Conservation (phyloP, 2,329 filamentous ascomycete genomes). For the Colletotrichum sp. region DNA sequence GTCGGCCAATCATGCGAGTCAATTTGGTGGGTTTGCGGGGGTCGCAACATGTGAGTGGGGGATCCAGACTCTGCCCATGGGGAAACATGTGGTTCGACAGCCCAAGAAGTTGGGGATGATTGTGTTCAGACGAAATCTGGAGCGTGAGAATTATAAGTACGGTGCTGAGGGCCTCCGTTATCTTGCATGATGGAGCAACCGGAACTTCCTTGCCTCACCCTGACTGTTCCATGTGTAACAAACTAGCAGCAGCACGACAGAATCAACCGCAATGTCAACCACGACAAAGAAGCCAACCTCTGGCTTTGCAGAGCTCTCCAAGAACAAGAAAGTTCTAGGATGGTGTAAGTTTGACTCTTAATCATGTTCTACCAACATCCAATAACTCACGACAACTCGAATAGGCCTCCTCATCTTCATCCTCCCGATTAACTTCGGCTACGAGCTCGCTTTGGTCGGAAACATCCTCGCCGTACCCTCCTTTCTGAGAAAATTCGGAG, state of each 20-base stretch:
- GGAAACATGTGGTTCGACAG: background rate
- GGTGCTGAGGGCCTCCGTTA: rapidly evolving
- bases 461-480: background rate
- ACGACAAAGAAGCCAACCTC: background rate
- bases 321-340: background rate
- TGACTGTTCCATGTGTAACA: background rate
- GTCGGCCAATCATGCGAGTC: background rate
- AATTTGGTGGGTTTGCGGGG: background rate
- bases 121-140: rapidly evolving
- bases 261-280: background rate
- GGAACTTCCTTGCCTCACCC: too few relatives aligned
- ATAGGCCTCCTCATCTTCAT: constrained; percentile 3
- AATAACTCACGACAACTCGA: too few relatives aligned
- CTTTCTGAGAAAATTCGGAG: background rate
- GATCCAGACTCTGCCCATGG: background rate
- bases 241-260: background rate
- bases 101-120: background rate
- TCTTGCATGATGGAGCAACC: background rate
- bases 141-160: background rate
- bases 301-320: background rate
- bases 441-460: constrained; percentile 1
- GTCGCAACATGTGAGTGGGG: background rate
- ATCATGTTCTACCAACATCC: background rate
- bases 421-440: constrained; percentile 8
- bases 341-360: background rate